These are phyloP conservation scores for Xylaria sp. DNA, from an alignment of 2,329 filamentous ascomycete genomes.

Conservation along the genomic window DNA sequence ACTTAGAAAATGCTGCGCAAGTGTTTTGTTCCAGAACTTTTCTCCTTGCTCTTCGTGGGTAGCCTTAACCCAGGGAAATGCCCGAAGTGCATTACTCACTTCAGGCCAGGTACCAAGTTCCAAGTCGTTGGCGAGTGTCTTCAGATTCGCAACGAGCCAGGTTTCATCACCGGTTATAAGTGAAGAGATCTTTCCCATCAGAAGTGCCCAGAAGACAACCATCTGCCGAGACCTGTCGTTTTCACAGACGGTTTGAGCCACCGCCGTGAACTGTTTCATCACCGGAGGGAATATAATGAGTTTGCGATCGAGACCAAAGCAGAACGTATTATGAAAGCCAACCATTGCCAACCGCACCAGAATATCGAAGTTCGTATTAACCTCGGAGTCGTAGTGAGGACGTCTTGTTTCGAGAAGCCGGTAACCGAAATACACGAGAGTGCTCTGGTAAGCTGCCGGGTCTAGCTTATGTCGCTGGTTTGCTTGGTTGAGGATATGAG, in stretches of 20 bases:
- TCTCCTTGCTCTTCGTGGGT: constrained; percentile 24
- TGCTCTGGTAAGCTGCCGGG: constrained; percentile 19
- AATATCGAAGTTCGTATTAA: constrained; percentile 3
- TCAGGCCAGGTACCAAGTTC: constrained; percentile 23
- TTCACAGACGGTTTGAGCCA: constrained; percentile 7
- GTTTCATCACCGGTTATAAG: constrained; percentile 17
- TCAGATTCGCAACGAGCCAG: constrained; percentile 28
- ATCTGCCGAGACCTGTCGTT: not conserved
- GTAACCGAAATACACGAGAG: constrained; percentile 26
- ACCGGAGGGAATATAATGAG: constrained; percentile 13
- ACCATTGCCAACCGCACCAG: constrained; percentile 20
- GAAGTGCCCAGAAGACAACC: constrained; percentile 29
- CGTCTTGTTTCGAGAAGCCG: constrained; percentile 21
- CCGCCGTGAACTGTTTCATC: constrained; percentile 6
- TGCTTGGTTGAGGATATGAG: constrained; percentile 25
- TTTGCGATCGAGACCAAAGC: constrained; percentile 27
- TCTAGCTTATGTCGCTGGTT: constrained; percentile 20
- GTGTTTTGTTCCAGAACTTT: constrained; percentile 21
- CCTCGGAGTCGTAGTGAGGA: not conserved
- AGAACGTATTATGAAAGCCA: constrained; percentile 30
- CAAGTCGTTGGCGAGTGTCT: constrained; percentile 13
- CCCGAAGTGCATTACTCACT: constrained; percentile 12
- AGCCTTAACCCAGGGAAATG: constrained; percentile 33
- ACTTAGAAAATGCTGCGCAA: not conserved
- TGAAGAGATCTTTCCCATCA: constrained; percentile 27